Evolutionary conservation across 345 rosid species (phyloP).

Genomic region (Moricandia moricandioides): DNA sequence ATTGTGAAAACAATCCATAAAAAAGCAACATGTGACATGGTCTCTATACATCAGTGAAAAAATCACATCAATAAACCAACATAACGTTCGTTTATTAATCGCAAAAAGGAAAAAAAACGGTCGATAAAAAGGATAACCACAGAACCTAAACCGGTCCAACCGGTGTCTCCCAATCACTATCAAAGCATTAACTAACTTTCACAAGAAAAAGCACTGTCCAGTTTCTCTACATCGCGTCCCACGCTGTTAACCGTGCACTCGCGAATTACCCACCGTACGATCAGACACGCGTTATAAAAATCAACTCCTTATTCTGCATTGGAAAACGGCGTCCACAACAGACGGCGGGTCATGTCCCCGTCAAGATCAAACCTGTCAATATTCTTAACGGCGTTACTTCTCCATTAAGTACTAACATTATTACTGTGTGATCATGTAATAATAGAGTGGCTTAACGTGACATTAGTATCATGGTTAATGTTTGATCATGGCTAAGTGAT

Average conservation of each 20-base stretch:
- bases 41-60: slow-evolving; percentile 8
- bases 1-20: slow-evolving; percentile 1
- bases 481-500: background rate
- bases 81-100: background rate
- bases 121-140: slow-evolving; percentile 3
- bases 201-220: slow-evolving; percentile 35
- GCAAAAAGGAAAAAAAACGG: background rate
- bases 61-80: background rate
- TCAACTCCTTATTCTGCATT: background rate
- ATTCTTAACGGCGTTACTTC: slow-evolving; percentile 59
- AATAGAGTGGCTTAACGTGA: slow-evolving; percentile 11
- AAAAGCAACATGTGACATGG: slow-evolving; percentile 31
- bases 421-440: background rate
- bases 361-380: slow-evolving; percentile 3
- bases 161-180: slow-evolving; percentile 33
- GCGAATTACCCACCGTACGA: slow-evolving; percentile 18
- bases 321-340: slow-evolving; percentile 29
- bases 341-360: slow-evolving; percentile 28
- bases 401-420: slow-evolving; percentile 48
- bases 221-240: slow-evolving; percentile 16
- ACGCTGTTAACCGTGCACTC: background rate
- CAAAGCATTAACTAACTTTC: slow-evolving; percentile 34
- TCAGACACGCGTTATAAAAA: background rate
- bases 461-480: slow-evolving; percentile 11
- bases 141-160: slow-evolving; percentile 31